Percentiles rank a stretch among this genome's conserved stretches.
Evolutionary conservation across 2,329 filamentous ascomycete genomes (phyloP).

Genomic region (Teratosphaeria viscida): DNA sequence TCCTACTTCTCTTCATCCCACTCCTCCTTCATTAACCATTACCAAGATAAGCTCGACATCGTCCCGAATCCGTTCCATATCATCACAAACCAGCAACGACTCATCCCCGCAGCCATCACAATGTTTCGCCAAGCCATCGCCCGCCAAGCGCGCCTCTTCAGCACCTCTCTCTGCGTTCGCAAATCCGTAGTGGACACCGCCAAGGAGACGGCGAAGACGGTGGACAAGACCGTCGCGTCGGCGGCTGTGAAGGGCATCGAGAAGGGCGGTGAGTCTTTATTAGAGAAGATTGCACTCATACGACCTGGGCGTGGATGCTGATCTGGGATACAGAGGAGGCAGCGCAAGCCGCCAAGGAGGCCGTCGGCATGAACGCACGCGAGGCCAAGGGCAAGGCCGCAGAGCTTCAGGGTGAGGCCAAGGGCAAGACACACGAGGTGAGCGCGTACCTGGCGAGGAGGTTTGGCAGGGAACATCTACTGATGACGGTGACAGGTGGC

Average conservation of each 20-base stretch:
- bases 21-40: not conserved
- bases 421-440: slow-evolving; percentile 30
- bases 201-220: slow-evolving; percentile 49
- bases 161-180: slow-evolving; percentile 39
- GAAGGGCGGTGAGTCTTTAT: slow-evolving; percentile 44
- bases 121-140: slow-evolving; percentile 38
- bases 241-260: slow-evolving; percentile 52
- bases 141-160: slow-evolving; percentile 42
- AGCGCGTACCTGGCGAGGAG: not conserved
- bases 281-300: not conserved
- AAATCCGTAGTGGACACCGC: slow-evolving; percentile 45
- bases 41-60: not conserved
- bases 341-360: slow-evolving; percentile 34
- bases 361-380: slow-evolving; percentile 16
- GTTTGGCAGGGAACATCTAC: not conserved
- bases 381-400: slow-evolving; percentile 33
- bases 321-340: slow-evolving; percentile 37
- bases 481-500: slow-evolving; percentile 14
- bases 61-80: not conserved
- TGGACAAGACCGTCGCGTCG: slow-evolving; percentile 46
- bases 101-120: slow-evolving; percentile 8
- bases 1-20: not conserved
- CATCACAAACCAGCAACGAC: not conserved
- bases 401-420: slow-evolving; percentile 31
- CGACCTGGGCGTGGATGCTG: not conserved